phyloP scores from a whole-genome alignment of 352 stramenopile genomes.

The Phytopythium chamaehyphon region DNA sequence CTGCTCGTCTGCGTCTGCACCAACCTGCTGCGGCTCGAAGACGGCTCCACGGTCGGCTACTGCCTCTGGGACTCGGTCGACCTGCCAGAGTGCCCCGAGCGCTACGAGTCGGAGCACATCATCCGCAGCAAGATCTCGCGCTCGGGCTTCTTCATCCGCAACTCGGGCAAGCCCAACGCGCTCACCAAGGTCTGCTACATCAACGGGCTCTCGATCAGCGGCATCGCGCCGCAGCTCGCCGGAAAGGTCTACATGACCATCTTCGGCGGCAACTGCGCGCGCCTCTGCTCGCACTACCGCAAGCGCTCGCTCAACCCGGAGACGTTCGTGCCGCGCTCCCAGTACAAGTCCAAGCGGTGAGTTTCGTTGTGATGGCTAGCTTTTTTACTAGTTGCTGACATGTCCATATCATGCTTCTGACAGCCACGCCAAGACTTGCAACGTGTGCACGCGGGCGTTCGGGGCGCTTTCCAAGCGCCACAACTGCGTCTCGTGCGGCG shows the following conservation, averaged over 20 bases:
- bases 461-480: constrained; percentile 21
- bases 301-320: constrained; percentile 25
- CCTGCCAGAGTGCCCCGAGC: constrained; percentile 25
- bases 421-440: constrained; percentile 16
- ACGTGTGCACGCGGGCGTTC: constrained; percentile 20
- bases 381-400: neutral
- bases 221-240: constrained; percentile 19
- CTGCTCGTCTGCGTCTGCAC: constrained; percentile 30
- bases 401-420: neutral
- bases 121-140: constrained; percentile 33
- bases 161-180: constrained; percentile 22
- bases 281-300: constrained; percentile 38
- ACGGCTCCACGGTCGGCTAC: constrained; percentile 46
- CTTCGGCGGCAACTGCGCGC: constrained; percentile 35
- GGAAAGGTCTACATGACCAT: constrained; percentile 31
- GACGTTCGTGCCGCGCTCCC: constrained; percentile 20
- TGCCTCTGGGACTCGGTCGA: constrained; percentile 59
- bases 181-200: constrained; percentile 52
- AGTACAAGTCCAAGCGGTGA: constrained; percentile 26
- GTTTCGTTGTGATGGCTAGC: neutral
- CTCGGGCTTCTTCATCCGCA: constrained; percentile 43
- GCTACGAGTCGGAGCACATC: constrained; percentile 21
- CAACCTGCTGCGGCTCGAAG: constrained; percentile 13
- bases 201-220: constrained; percentile 25
- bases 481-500: constrained; percentile 24